phyloP scores from a whole-genome alignment of 345 rosid species.

The Boechera stricta region DNA sequence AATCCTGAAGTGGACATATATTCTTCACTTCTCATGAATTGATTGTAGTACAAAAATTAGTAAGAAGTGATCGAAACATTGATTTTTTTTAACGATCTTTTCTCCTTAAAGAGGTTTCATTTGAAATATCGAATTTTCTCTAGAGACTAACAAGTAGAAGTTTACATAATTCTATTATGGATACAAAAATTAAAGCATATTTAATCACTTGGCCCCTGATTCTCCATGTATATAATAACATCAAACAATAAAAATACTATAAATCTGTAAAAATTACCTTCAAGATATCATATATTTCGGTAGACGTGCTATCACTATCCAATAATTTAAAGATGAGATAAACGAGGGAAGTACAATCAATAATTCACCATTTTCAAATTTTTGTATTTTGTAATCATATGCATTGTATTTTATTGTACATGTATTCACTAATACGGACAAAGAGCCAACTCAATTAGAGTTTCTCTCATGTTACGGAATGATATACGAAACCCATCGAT shows the following conservation, averaged over 20 bases:
- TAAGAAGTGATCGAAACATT: no score
- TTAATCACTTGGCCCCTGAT: neutral
- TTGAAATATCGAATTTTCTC: neutral
- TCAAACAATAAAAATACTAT: slow-evolving; percentile 5
- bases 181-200: neutral
- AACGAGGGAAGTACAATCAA: slow-evolving; percentile 20
- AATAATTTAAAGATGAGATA: neutral
- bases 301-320: slow-evolving; percentile 33
- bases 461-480: neutral
- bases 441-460: slow-evolving; percentile 20
- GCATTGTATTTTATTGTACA: neutral
- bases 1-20: no score
- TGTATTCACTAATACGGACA: slow-evolving; percentile 9
- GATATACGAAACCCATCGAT: neutral
- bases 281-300: slow-evolving; percentile 24
- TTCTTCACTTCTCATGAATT: no score
- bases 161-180: neutral
- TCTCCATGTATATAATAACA: neutral
- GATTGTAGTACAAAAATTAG: no score
- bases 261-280: neutral
- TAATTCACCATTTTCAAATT: neutral
- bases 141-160: neutral
- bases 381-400: neutral
- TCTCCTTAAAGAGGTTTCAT: no score
- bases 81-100: no score